phyloP scores from a whole-genome alignment of 2,329 filamentous ascomycete species.

The Didymella segeticola region DNA sequence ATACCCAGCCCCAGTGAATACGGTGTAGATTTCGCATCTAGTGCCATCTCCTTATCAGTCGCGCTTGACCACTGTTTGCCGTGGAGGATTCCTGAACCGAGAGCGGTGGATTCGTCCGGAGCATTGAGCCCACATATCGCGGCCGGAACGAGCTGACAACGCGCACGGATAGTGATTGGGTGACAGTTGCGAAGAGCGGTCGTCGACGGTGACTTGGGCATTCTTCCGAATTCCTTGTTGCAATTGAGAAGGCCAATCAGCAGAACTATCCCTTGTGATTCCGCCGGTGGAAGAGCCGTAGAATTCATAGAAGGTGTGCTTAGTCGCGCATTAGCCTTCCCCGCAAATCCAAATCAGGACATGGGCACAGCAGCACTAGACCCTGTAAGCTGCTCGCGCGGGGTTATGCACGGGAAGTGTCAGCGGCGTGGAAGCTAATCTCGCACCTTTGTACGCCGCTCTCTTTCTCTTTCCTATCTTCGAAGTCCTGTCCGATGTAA shows the following conservation, averaged over 20 bases:
- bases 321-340: conserved; percentile 32
- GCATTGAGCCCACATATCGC: not conserved
- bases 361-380: conserved; percentile 22
- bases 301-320: conserved; percentile 10
- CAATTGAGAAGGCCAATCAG: not conserved
- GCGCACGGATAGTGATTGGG: not conserved
- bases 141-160: not conserved
- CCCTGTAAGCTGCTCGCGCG: conserved; percentile 24
- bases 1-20: not conserved
- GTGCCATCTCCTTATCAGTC: not conserved
- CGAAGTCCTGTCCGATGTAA: conserved; percentile 32
- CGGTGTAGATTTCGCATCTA: too few species aligned
- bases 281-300: conserved; percentile 1
- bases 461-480: conserved; percentile 38
- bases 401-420: conserved; percentile 36
- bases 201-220: not conserved
- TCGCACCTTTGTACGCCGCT: conserved; percentile 17
- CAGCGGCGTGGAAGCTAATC: conserved; percentile 24
- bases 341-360: conserved; percentile 34
- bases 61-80: not conserved
- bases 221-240: not conserved
- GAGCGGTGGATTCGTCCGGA: not conserved
- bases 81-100: not conserved
- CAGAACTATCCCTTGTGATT: not conserved
- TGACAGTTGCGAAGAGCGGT: not conserved